These are phyloP conservation scores for Aspergillus amoenus DNA, from an alignment of 2,329 filamentous ascomycete genomes.

Conservation along the genomic window DNA sequence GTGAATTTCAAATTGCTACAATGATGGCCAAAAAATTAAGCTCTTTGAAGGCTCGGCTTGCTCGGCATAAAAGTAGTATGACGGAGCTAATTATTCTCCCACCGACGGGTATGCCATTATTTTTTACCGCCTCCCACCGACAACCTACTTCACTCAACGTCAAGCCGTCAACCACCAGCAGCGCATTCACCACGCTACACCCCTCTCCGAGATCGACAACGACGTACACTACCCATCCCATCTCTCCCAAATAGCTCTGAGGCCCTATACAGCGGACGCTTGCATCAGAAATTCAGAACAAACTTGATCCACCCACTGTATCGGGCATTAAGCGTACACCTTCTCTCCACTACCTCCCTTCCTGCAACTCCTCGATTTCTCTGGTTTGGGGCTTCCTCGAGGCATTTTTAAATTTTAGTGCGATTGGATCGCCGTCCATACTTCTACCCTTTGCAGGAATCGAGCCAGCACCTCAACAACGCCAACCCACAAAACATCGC, in stretches of 20 bases:
- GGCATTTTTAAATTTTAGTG: background rate
- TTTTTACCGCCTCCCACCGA: conserved; percentile 10
- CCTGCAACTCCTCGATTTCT: background rate
- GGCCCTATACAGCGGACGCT: background rate
- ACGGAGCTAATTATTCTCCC: background rate
- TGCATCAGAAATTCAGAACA: background rate
- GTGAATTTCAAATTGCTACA: background rate
- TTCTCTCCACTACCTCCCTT: background rate
- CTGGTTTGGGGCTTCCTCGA: background rate
- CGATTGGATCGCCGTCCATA: background rate
- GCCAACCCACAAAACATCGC: background rate
- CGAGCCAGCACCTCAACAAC: background rate
- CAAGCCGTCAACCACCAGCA: background rate
- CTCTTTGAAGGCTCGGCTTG: background rate
- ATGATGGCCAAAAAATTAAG: background rate
- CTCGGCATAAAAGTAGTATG: background rate
- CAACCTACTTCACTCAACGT: background rate
- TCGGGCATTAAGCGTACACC: background rate
- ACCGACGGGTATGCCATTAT: background rate
- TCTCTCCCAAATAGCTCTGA: background rate
- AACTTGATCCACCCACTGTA: background rate
- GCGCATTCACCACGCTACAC: background rate
- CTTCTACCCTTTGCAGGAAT: background rate
- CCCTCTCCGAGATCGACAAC: background rate
- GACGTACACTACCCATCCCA: background rate